Evolutionary conservation across 495 filamentous ascomycete species (phyloP).

Genomic region (Rhizodiscina lignyota): DNA sequence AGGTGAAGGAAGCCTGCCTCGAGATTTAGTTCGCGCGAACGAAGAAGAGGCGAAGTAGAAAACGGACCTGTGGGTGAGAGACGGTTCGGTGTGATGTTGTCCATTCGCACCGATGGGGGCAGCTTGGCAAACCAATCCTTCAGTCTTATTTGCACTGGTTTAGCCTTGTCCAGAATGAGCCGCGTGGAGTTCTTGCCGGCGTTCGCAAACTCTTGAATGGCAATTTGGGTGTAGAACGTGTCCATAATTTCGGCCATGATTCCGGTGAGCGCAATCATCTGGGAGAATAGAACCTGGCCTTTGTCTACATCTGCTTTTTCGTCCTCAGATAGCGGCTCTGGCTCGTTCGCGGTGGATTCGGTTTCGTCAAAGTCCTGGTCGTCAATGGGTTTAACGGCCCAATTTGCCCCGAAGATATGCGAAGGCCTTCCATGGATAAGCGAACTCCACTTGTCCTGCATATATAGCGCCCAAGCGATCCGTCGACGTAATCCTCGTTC

Average conservation of each 20-base stretch:
- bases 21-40: conserved; percentile 1
- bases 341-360: conserved; percentile 36
- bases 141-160: conserved; percentile 67
- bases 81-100: conserved; percentile 22
- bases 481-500: conserved; percentile 70
- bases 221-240: conserved; percentile 61
- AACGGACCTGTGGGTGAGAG: conserved; percentile 25
- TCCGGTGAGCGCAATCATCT: conserved; percentile 58
- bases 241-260: conserved; percentile 66
- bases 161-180: conserved; percentile 54
- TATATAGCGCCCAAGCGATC: conserved; percentile 79
- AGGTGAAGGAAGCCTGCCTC: conserved; percentile 59
- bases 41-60: not conserved
- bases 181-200: conserved; percentile 27
- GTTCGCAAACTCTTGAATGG: conserved; percentile 29
- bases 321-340: conserved; percentile 19
- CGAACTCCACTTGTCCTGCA: conserved; percentile 88
- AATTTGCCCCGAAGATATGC: conserved; percentile 65
- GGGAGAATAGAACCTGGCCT: conserved; percentile 50
- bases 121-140: conserved; percentile 64
- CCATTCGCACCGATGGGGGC: conserved; percentile 50
- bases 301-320: conserved; percentile 38
- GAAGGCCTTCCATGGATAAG: conserved; percentile 76
- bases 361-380: conserved; percentile 46
- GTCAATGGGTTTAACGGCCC: conserved; percentile 57